A percentile compares a stretch with the other conserved stretches of the same genome.
phyloP scores from a whole-genome alignment of 352 stramenopile species.

The Globisporangium polare region DNA sequence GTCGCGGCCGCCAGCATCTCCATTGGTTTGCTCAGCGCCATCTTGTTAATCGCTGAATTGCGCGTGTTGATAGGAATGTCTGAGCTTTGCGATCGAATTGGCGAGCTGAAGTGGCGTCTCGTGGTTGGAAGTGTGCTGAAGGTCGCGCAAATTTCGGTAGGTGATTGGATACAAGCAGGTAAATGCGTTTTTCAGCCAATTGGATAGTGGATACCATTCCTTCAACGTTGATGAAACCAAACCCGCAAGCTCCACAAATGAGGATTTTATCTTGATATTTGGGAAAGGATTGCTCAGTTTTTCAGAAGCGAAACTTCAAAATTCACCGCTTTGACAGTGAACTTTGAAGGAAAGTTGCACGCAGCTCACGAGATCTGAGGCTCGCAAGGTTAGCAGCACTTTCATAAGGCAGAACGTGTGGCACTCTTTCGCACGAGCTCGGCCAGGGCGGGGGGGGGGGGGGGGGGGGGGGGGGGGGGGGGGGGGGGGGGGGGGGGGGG shows the following conservation, averaged over 20 bases:
- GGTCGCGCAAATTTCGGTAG: neutral
- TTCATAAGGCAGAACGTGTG: no score
- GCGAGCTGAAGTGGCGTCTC: neutral
- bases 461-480: no score
- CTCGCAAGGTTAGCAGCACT: no score
- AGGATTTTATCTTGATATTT: neutral
- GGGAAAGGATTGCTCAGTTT: neutral
- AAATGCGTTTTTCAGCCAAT: neutral
- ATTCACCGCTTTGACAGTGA: no score
- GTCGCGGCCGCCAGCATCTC: conserved; percentile 77
- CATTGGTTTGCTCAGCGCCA: conserved; percentile 80
- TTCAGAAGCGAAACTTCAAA: no score
- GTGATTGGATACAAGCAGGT: neutral
- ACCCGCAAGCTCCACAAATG: neutral
- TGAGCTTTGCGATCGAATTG: neutral
- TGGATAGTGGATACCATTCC: neutral
- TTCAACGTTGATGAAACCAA: conserved; percentile 1
- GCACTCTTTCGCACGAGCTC: no score
- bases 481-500: no score
- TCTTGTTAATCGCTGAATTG: no score
- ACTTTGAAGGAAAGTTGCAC: no score
- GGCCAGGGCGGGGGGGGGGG: no score
- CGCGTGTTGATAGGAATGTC: neutral
- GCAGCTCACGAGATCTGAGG: no score
- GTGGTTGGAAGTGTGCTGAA: neutral